Evolutionary conservation across 192 early-diverging fungal genomes (phyloP), one percentile per base, ranked within the genome.

Genomic region (Geranomyces michiganensis): DNA sequence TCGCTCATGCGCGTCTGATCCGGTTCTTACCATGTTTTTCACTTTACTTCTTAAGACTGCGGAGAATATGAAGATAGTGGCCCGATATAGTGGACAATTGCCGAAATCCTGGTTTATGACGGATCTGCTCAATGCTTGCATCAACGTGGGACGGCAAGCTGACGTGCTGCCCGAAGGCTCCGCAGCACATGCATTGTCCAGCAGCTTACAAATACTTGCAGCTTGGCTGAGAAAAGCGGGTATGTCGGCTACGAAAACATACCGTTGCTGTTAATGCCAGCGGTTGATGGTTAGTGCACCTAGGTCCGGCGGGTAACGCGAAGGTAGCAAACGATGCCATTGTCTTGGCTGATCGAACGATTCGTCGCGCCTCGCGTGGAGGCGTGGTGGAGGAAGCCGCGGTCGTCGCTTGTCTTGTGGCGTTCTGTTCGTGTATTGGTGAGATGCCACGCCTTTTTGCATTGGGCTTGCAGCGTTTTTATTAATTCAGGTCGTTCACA

Each of bases 1-100:
- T 53, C 15, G 24, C 51, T 53, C 15, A n/a, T 9, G 24, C 51
- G 24, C 51, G 15, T 26, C 51, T 53, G n/a, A 53, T 6, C 17
- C 51, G 24, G 24, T 24, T 26, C 56, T 26, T 49, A 49, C 0
- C 10, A 0, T 4, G 7, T 9, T 48, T 66, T 41, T 10, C 36
- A 3, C 36, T 41, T 41, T 10, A 7, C 10, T 10, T 7, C 36
- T 3, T 3, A 26, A 70, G 68, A 62, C 68, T 9, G 29, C 49
- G n/a, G 61, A 64, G 51, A 72, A 72, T 26, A 27, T 72, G 17
- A 46, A 36, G 2, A 7, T 72, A 31, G 22, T 72, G 47, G 70
- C 61, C 14, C 44, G 46, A n/a, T 72, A 64, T 49, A 43, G 30
- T 15, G 17, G 26, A 24, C 30, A 72, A 12, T 27, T 72, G 24